Percentiles rank a stretch among this genome's conserved stretches.
Evolutionary conservation across 805 yeast genomes (phyloP).

Genomic region (Ogataea wickerhamii): DNA sequence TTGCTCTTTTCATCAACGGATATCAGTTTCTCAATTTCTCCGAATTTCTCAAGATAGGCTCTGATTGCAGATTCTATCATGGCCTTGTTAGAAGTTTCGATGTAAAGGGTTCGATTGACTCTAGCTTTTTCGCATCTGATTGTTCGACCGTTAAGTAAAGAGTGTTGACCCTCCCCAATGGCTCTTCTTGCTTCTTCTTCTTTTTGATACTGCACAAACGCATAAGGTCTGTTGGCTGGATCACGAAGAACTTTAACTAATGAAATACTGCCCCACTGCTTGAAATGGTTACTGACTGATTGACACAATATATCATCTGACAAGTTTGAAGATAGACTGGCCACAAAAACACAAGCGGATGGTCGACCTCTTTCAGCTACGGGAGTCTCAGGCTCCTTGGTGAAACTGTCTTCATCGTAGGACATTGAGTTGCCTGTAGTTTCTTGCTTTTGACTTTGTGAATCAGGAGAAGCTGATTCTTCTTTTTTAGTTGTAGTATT

Average conservation of each 20-base stretch:
- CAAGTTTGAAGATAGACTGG: slow-evolving; percentile 65
- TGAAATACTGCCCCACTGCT: slow-evolving; percentile 65
- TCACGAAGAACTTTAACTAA: slow-evolving; percentile 82
- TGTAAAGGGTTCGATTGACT: slow-evolving; percentile 80
- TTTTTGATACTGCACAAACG: slow-evolving; percentile 80
- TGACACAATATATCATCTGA: slow-evolving; percentile 69
- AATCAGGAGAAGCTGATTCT: neutral
- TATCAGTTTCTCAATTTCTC: slow-evolving; percentile 70
- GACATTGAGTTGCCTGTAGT: slow-evolving; percentile 9
- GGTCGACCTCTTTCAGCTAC: slow-evolving; percentile 55
- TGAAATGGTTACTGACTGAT: slow-evolving; percentile 67
- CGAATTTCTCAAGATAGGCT: slow-evolving; percentile 48
- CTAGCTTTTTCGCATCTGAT: slow-evolving; percentile 89
- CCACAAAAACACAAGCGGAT: slow-evolving; percentile 85
- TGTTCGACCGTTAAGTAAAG: slow-evolving; percentile 65
- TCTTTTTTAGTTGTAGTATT: too few species aligned
- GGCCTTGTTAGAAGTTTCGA: slow-evolving; percentile 37
- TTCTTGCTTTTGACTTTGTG: slow-evolving; percentile 3
- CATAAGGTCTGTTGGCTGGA: slow-evolving; percentile 80
- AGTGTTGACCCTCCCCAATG: slow-evolving; percentile 62
- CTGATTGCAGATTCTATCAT: slow-evolving; percentile 32
- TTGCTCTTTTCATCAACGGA: slow-evolving; percentile 36
- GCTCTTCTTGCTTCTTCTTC: slow-evolving; percentile 71
- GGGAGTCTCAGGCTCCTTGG: slow-evolving; percentile 14
- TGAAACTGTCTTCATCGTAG: slow-evolving; percentile 19